These are phyloP conservation scores for Protomyces inouyei DNA, from an alignment of 1,139 yeast species.

Conservation along the genomic window DNA sequence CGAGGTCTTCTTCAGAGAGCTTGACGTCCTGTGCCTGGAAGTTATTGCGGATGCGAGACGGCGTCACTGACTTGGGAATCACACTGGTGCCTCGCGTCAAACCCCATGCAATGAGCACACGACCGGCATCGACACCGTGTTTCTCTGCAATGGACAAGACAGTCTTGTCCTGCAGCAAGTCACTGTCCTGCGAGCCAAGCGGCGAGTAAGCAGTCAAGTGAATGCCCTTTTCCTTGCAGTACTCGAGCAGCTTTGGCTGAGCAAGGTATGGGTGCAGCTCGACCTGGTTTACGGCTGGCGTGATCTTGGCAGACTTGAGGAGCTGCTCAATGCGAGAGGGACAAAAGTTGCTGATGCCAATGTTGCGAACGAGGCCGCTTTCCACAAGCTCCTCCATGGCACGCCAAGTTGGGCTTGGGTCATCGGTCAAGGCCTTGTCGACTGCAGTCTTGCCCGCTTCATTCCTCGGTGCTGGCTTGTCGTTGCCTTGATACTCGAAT, in stretches of 20 bases:
- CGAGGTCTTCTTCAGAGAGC: slow-evolving; percentile 53
- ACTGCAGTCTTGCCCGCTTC: slow-evolving; percentile 14
- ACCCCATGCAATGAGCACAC: slow-evolving; percentile 74
- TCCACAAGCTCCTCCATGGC: slow-evolving; percentile 68
- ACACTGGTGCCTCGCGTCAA: slow-evolving; percentile 54
- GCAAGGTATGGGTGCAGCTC: slow-evolving; percentile 47
- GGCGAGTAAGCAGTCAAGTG: slow-evolving; percentile 33
- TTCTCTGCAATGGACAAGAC: slow-evolving; percentile 52
- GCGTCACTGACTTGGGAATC: slow-evolving; percentile 58
- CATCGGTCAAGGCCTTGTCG: slow-evolving; percentile 7
- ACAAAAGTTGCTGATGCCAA: slow-evolving; percentile 79
- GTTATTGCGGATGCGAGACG: slow-evolving; percentile 39
- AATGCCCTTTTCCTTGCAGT: slow-evolving; percentile 26
- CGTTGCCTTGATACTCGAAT: slow-evolving; percentile 13
- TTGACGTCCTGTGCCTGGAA: slow-evolving; percentile 45
- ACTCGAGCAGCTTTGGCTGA: slow-evolving; percentile 30
- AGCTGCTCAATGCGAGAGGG: slow-evolving; percentile 72
- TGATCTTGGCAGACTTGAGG: slow-evolving; percentile 57
- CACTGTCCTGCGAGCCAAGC: slow-evolving; percentile 23
- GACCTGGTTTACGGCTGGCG: slow-evolving; percentile 78
- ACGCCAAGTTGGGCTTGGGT: slow-evolving; percentile 48
- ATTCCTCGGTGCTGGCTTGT: slow-evolving; percentile 4
- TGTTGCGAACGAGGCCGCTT: slow-evolving; percentile 46
- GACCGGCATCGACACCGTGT: slow-evolving; percentile 53
- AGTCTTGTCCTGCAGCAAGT: slow-evolving; percentile 46